A percentile compares a stretch with the other conserved stretches of the same genome.
Conservation (phyloP, 2,329 filamentous ascomycete species). For the Colletotrichum liaoningense region DNA sequence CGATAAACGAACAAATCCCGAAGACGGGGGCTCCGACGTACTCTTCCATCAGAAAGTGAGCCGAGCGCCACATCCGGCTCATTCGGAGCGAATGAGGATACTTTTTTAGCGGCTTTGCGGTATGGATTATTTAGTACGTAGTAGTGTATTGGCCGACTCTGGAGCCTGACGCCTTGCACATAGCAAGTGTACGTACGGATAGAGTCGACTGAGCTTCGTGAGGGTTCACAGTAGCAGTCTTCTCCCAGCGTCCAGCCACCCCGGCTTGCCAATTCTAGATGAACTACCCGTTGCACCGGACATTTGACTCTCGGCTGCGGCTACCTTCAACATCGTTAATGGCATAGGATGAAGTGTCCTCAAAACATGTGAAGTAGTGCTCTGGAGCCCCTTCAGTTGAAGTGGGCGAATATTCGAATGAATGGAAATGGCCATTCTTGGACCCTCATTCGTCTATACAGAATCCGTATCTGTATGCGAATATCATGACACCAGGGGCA, state of each 20-base stretch:
- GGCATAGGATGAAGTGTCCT: conserved; percentile 9
- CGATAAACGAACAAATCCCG: neutral
- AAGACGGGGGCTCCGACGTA: neutral
- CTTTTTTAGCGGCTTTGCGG: conserved; percentile 24
- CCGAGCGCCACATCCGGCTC: conserved; percentile 25
- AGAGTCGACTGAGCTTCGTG: neutral
- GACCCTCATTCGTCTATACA: neutral
- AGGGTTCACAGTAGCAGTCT: neutral
- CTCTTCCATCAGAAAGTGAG: neutral
- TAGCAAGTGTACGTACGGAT: neutral
- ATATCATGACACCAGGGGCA: neutral
- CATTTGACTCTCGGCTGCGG: conserved; percentile 13
- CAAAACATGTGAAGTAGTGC: neutral
- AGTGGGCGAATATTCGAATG: neutral
- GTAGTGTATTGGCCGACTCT: neutral
- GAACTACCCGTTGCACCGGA: conserved; percentile 17
- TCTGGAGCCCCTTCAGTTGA: neutral
- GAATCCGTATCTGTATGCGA: neutral
- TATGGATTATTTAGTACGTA: no score
- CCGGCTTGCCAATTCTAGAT: neutral
- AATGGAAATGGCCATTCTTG: conserved; percentile 6
- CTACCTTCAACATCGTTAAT: neutral
- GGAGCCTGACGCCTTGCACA: conserved; percentile 26
- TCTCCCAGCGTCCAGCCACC: neutral
- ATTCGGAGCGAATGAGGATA: conserved; percentile 32